Conservation (phyloP, 176 grass and related monocot genomes). For the Musa itinerans region DNA sequence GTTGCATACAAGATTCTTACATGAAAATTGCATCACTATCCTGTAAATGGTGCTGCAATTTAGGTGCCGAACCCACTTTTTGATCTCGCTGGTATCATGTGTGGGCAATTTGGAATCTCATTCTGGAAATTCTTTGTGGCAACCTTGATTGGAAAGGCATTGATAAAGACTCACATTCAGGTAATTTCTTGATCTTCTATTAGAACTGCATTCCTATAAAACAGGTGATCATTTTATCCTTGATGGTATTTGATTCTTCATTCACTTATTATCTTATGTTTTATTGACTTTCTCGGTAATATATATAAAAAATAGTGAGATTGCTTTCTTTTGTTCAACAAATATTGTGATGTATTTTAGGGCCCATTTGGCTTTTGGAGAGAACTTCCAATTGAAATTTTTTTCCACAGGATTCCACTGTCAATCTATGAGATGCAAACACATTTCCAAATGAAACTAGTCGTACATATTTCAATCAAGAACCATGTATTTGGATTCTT, state of each 20-base stretch:
- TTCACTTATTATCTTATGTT: background rate
- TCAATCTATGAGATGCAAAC: too few relatives aligned
- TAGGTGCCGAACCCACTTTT: slow-evolving; percentile 94
- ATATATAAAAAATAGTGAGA: background rate
- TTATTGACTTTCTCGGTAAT: background rate
- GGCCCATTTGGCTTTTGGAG: too few relatives aligned
- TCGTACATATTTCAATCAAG: too few relatives aligned
- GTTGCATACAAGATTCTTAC: background rate
- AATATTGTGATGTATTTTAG: background rate
- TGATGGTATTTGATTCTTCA: background rate
- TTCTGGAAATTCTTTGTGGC: slow-evolving; percentile 98
- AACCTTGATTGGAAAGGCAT: slow-evolving; percentile 87
- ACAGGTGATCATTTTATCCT: background rate
- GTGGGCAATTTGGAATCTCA: slow-evolving; percentile 79
- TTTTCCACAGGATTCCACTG: background rate
- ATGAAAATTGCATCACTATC: background rate
- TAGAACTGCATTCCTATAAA: background rate
- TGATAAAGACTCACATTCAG: slow-evolving; percentile 90
- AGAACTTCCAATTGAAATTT: background rate
- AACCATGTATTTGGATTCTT: too few relatives aligned
- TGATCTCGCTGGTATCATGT: slow-evolving; percentile 84
- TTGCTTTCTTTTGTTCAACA: background rate
- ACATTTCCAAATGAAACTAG: too few relatives aligned
- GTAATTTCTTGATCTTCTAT: slow-evolving; percentile 21
- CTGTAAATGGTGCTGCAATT: background rate